Conservation (phyloP, 148 eudicot genomes). For the Pharnaceum exiguum region DNA sequence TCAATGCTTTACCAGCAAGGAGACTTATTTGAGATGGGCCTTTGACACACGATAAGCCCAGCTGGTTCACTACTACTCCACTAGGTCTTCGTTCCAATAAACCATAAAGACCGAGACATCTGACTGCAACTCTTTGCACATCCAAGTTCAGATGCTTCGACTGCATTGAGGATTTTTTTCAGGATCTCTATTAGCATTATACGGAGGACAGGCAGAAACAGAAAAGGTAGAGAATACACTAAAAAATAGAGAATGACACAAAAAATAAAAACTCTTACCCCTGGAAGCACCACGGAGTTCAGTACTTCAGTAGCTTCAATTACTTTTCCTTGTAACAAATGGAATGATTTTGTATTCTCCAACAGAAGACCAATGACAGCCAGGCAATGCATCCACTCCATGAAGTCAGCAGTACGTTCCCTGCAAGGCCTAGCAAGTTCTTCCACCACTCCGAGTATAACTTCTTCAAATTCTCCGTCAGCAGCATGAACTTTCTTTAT, state of each 20-base stretch:
- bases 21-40: constrained; percentile 52
- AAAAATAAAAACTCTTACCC: constrained; percentile 40
- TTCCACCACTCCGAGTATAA: constrained; percentile 54
- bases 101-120: constrained; percentile 92
- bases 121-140: constrained; percentile 82
- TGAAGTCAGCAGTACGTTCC: constrained; percentile 85
- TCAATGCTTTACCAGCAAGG: constrained; percentile 76
- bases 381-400: constrained; percentile 93
- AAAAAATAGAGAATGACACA: neutral
- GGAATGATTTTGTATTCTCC: constrained; percentile 61
- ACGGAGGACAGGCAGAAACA: too few species aligned
- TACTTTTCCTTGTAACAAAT: constrained; percentile 61
- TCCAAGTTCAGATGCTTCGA: constrained; percentile 81
- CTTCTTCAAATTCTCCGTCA: constrained; percentile 92
- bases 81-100: constrained; percentile 69
- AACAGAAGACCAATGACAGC: constrained; percentile 75
- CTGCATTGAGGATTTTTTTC: constrained; percentile 38
- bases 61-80: constrained; percentile 62
- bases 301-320: constrained; percentile 78
- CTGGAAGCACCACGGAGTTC: constrained; percentile 81
- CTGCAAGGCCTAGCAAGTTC: constrained; percentile 90
- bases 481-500: constrained; percentile 75
- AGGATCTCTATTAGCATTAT: too few species aligned
- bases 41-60: constrained; percentile 59
- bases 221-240: neutral